A percentile compares a stretch with the other conserved stretches of the same genome.
phyloP scores from a whole-genome alignment of 345 rosid genomes.

The Eucalyptus albens region DNA sequence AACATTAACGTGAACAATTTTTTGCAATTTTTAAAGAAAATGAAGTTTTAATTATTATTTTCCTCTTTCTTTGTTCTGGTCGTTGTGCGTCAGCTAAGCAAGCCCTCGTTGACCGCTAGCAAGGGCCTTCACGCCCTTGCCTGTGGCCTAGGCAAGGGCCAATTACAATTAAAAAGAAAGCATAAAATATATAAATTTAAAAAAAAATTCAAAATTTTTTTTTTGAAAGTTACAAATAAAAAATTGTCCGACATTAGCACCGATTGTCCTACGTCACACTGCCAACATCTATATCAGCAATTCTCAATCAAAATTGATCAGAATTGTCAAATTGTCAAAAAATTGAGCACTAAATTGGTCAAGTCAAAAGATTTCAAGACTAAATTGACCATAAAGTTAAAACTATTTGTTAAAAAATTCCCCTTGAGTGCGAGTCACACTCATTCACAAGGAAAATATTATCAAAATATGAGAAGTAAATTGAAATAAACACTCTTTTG shows the following conservation, averaged over 20 bases:
- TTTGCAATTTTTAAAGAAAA: no score
- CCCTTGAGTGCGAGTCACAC: background rate
- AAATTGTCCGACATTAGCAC: background rate
- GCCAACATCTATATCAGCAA: fast-evolving
- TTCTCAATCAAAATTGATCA: background rate
- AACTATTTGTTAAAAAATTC: background rate
- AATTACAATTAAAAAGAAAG: no score
- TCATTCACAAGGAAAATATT: background rate
- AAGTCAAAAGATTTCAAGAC: background rate
- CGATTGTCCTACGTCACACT: background rate
- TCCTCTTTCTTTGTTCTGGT: no score
- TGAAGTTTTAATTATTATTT: no score
- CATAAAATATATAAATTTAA: no score
- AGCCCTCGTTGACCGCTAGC: no score
- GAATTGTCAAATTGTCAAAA: background rate
- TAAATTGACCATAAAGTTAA: background rate
- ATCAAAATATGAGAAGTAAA: background rate
- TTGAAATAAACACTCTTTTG: background rate
- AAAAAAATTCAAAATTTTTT: no score
- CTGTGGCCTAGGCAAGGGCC: no score
- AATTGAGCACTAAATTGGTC: background rate
- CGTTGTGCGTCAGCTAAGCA: no score
- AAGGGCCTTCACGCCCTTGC: no score
- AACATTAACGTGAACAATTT: no score
- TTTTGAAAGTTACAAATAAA: no score